Evolutionary conservation across 768 basidiomycete species (phyloP).

Genomic region (Leccinum barrowsii): DNA sequence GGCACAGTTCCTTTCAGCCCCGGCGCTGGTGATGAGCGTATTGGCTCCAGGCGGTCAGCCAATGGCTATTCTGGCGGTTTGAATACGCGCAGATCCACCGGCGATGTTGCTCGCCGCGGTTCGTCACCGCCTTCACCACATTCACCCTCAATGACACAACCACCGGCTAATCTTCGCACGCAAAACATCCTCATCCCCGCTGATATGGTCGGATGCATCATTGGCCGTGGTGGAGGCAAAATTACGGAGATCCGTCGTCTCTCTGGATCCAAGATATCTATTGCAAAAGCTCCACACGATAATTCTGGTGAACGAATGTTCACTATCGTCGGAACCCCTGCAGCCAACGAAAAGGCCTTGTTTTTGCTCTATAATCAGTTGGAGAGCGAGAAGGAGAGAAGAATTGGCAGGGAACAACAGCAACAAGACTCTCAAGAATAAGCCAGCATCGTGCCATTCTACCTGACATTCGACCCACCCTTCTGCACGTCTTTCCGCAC

Average conservation of each 20-base stretch:
- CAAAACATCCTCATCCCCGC: slow-evolving; percentile 99
- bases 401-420: slow-evolving; percentile 80
- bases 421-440: slow-evolving; percentile 67
- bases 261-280: slow-evolving; percentile 96
- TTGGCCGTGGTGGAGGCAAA: slow-evolving; percentile 95
- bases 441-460: slow-evolving; percentile 1
- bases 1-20: slow-evolving; percentile 98
- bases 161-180: slow-evolving; percentile 82
- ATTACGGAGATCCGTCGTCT: slow-evolving; percentile 99
- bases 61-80: slow-evolving; percentile 51
- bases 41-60: slow-evolving; percentile 44
- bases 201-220: slow-evolving; percentile 98
- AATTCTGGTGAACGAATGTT: slow-evolving; percentile 99
- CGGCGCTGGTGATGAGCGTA: slow-evolving; percentile 71
- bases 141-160: slow-evolving; percentile 49
- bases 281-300: slow-evolving; percentile 98
- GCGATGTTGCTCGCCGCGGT: slow-evolving; percentile 46
- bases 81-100: slow-evolving; percentile 61
- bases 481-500: slow-evolving; percentile 16
- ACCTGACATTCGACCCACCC: background rate
- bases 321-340: slow-evolving; percentile 93
- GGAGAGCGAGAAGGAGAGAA: slow-evolving; percentile 93
- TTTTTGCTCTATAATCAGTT: slow-evolving; percentile 97
- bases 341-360: slow-evolving; percentile 96
- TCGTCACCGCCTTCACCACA: slow-evolving; percentile 37